Conservation (phyloP, 2,329 filamentous ascomycete genomes). For the Sclerotinia spermophila region DNA sequence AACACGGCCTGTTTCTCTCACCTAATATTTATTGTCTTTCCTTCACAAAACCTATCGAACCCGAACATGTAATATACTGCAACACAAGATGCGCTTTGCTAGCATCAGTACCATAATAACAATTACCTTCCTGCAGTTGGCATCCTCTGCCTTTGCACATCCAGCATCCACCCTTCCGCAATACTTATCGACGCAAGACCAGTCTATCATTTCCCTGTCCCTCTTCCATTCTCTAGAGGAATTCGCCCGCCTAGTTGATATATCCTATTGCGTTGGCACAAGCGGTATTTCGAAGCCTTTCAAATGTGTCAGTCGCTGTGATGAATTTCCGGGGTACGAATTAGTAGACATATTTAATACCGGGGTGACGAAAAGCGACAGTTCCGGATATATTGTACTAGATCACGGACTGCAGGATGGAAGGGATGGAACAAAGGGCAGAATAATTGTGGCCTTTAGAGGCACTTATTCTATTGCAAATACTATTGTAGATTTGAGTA, state of each 20-base stretch:
- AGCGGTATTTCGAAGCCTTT: constrained; percentile 83
- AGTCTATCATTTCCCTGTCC: constrained; percentile 48
- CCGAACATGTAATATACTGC: constrained; percentile 28
- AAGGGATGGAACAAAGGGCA: constrained; percentile 30
- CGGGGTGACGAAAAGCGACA: constrained; percentile 79
- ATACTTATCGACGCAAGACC: constrained; percentile 27
- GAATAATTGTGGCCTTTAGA: constrained; percentile 83
- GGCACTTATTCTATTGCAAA: constrained; percentile 94
- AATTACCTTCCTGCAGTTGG: background rate
- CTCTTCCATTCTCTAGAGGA: constrained; percentile 84
- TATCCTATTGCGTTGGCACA: constrained; percentile 84
- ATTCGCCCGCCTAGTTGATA: constrained; percentile 85
- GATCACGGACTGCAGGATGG: constrained; percentile 54
- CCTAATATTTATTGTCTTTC: background rate
- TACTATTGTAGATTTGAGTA: constrained; percentile 84
- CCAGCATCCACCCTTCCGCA: constrained; percentile 13
- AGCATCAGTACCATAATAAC: constrained; percentile 25
- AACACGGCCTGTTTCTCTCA: background rate
- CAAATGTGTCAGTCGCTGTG: constrained; percentile 76
- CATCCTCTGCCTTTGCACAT: background rate
- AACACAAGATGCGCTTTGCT: constrained; percentile 28
- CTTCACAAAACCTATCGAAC: background rate
- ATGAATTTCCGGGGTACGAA: constrained; percentile 75
- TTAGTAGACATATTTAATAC: constrained; percentile 86
- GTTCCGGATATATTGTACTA: constrained; percentile 90